phyloP scores from a whole-genome alignment of 2,329 filamentous ascomycete species.

The Botrytis aclada region DNA sequence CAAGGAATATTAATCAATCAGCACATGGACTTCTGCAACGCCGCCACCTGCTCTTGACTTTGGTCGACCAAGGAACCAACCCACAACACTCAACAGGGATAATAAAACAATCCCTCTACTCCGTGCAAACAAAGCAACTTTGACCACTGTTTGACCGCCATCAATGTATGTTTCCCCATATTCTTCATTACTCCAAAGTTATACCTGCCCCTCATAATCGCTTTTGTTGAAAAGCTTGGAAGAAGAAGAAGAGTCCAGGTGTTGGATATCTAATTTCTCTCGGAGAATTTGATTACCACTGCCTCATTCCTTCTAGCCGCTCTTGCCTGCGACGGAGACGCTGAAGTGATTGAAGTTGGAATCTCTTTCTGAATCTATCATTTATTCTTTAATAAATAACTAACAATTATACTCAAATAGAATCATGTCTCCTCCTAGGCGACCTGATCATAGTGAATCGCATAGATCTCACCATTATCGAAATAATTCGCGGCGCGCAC shows the following conservation, averaged over 20 bases:
- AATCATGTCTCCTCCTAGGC: conserved; percentile 57
- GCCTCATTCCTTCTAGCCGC: conserved; percentile 6
- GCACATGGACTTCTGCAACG: conserved; percentile 20
- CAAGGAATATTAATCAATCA: not conserved
- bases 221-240: not conserved
- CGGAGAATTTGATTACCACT: conserved; percentile 6
- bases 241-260: not conserved
- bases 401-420: conserved; percentile 24
- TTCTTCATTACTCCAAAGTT: conserved; percentile 9
- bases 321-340: not conserved
- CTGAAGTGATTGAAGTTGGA: conserved; percentile 12
- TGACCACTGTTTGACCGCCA: conserved; percentile 24
- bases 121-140: conserved; percentile 31
- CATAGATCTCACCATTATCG: conserved; percentile 63
- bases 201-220: conserved; percentile 6
- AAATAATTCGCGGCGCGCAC: conserved; percentile 62
- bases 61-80: conserved; percentile 36
- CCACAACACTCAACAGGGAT: conserved; percentile 32
- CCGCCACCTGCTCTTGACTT: conserved; percentile 29
- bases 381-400: not conserved
- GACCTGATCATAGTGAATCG: conserved; percentile 46
- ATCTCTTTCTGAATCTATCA: conserved; percentile 11
- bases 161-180: conserved; percentile 31
- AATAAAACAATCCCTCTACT: conserved; percentile 18
- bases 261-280: not conserved